These are phyloP conservation scores for Phlebiopsis flavidoalba DNA, from an alignment of 768 basidiomycete genomes.

Conservation along the genomic window DNA sequence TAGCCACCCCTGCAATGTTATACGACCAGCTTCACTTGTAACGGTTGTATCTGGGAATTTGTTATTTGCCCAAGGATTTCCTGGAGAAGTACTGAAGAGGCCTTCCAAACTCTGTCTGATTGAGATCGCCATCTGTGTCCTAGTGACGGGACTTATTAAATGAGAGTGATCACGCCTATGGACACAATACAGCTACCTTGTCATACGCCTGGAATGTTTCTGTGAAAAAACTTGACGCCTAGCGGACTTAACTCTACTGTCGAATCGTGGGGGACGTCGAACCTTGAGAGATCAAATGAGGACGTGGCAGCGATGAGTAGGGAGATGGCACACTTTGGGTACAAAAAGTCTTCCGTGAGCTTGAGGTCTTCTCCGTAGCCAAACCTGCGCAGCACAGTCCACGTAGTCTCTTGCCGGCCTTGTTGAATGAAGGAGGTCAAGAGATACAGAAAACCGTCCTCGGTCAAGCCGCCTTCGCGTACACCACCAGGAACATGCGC, in stretches of 20 bases:
- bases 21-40: conserved; percentile 80
- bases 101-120: conserved; percentile 76
- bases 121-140: conserved; percentile 95
- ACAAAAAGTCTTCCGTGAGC: conserved; percentile 81
- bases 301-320: not conserved
- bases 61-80: conserved; percentile 92
- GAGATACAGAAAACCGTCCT: conserved; percentile 89
- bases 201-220: conserved; percentile 95
- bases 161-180: not conserved
- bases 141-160: conserved; percentile 25
- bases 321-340: conserved; percentile 67
- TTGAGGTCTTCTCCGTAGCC: conserved; percentile 95
- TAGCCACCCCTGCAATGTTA: conserved; percentile 96
- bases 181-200: conserved; percentile 49
- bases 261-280: conserved; percentile 90
- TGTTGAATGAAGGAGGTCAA: conserved; percentile 97
- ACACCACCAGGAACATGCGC: conserved; percentile 74
- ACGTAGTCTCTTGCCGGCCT: conserved; percentile 93
- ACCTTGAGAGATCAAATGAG: conserved; percentile 41
- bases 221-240: conserved; percentile 95
- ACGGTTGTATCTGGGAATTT: conserved; percentile 90
- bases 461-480: conserved; percentile 77
- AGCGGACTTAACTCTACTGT: conserved; percentile 92
- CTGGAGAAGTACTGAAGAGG: conserved; percentile 90
- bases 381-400: conserved; percentile 93